Evolutionary conservation across 108 stramenopile species (phyloP), one percentile per base, ranked within the genome.

Genomic region (Cyclotella atomus): DNA sequence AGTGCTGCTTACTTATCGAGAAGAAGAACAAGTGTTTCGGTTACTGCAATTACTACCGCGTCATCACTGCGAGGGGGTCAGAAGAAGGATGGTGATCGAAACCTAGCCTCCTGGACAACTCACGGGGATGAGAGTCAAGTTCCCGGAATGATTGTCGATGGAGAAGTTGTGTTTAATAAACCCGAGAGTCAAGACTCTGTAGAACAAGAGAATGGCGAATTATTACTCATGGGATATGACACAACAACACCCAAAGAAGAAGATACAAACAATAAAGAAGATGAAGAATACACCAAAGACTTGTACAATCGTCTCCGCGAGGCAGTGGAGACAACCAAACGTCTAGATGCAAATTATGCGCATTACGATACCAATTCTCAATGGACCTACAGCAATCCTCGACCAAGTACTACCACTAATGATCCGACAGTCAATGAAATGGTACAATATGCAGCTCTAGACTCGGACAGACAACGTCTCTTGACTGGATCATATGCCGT

Each of bases 401-500:
- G 28, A 30, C 15, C 27, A 33, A 6, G 54, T 27, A n/a, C 27
- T 27, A 2, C 2, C 21, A 30, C 49, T 20, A 33, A 29, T 25
- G 15, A 43, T n/a, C 16, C 41, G 44, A 25, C 44, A 36, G 23
- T 20, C 2, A 50, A 60, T 38, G 47, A 47, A 36, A 71, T 71
- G 59, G 44, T 46, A 14, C 70, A 59, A 36, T 15, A 55, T 16
- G 3, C 65, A 19, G 34, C 46, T 24, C 54, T 21, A 25, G 19
- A 21, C 35, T 55, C 52, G 15, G 8, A 38, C 9, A 57, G 75
- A 24, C 75, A 76, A 68, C 65, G 75, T n/a, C 66, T 76, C 47
- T 66, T 76, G n/a, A 76, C 75, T 49, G 70, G 43, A 4, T 71
- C 70, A 44, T 71, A 71, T 32, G 70, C 70, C 59, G 59, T 53